phyloP scores from a whole-genome alignment of 2,329 filamentous ascomycete genomes.

The Colletotrichum somersetense region DNA sequence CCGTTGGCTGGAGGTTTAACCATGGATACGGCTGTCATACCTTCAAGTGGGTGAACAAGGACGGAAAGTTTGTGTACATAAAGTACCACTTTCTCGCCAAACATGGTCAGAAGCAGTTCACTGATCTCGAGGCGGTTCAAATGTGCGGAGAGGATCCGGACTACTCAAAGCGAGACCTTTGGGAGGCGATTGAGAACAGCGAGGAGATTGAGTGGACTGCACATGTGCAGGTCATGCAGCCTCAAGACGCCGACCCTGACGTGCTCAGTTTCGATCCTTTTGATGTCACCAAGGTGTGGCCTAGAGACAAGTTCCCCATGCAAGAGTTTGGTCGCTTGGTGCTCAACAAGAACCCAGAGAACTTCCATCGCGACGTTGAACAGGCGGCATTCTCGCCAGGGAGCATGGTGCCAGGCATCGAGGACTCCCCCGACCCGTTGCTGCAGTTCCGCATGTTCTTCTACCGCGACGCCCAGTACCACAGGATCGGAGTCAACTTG shows the following conservation, averaged over 20 bases:
- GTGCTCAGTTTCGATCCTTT: conserved; percentile 66
- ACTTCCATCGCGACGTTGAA: conserved; percentile 64
- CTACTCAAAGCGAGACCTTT: conserved; percentile 67
- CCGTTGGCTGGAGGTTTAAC: conserved; percentile 57
- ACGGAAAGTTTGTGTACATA: conserved; percentile 64
- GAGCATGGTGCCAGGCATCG: conserved; percentile 64
- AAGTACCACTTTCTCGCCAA: conserved; percentile 63
- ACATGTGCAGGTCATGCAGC: conserved; percentile 68
- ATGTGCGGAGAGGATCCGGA: conserved; percentile 64
- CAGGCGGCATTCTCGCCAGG: conserved; percentile 65
- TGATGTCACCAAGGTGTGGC: conserved; percentile 67
- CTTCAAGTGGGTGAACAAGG: conserved; percentile 60
- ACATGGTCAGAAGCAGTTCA: conserved; percentile 62
- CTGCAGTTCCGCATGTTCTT: conserved; percentile 64
- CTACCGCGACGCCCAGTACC: conserved; percentile 63
- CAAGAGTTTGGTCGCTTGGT: conserved; percentile 62
- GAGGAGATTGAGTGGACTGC: conserved; percentile 67
- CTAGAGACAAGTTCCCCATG: conserved; percentile 60
- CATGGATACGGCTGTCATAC: conserved; percentile 61
- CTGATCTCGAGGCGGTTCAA: conserved; percentile 56
- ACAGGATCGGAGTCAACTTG: conserved; percentile 64
- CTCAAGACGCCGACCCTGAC: conserved; percentile 64
- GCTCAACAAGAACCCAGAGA: conserved; percentile 66
- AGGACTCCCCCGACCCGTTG: conserved; percentile 60
- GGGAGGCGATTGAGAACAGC: conserved; percentile 64